These are phyloP conservation scores for Saccharomycopsis vini DNA, from an alignment of 805 yeast genomes.

Conservation along the genomic window DNA sequence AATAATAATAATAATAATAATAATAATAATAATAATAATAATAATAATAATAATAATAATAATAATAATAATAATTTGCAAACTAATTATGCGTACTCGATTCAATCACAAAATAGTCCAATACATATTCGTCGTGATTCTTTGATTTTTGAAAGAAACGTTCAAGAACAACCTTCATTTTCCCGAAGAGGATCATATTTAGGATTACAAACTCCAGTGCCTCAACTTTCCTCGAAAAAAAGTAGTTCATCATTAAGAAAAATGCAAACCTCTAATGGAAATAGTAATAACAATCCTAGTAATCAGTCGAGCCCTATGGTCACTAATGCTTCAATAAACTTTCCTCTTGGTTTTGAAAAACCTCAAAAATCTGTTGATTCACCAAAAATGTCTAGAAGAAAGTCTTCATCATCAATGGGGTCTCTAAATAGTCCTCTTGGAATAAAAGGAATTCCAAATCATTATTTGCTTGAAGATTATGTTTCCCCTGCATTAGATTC, in stretches of 20 bases:
- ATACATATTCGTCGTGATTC: background rate
- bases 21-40: too few species aligned
- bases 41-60: too few species aligned
- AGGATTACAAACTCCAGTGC: background rate
- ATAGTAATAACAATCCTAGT: too few species aligned
- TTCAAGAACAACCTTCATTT: constrained; percentile 17
- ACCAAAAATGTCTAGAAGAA: background rate
- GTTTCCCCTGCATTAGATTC: constrained; percentile 16
- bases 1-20: too few species aligned
- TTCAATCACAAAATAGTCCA: background rate
- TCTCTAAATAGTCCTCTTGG: constrained; percentile 8
- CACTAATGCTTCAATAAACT: background rate
- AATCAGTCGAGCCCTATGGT: constrained; percentile 4
- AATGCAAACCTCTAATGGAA: background rate
- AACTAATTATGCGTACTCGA: background rate
- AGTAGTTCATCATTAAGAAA: constrained; percentile 5
- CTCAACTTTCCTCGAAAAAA: background rate
- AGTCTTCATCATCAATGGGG: background rate
- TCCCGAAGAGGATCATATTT: constrained; percentile 14
- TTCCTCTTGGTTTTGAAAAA: background rate
- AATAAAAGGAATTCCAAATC: constrained; percentile 14
- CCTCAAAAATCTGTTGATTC: background rate
- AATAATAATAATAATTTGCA: too few species aligned
- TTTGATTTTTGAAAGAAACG: constrained; percentile 18
- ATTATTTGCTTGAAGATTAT: constrained; percentile 17